Evolutionary conservation across 2,329 filamentous ascomycete species (phyloP).

Genomic region (Fusarium xylarioides): DNA sequence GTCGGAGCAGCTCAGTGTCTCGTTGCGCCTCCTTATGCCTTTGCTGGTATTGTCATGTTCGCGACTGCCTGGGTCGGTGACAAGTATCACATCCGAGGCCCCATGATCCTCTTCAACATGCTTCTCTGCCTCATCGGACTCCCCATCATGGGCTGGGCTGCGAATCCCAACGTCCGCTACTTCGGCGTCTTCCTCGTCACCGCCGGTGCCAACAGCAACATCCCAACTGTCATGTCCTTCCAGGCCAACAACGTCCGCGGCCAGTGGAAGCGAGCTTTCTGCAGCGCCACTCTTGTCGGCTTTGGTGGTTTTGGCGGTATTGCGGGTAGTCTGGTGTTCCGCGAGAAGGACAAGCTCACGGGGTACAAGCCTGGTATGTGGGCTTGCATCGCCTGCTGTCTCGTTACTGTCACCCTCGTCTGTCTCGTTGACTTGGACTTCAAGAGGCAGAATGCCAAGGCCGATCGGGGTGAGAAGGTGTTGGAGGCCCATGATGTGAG

Average conservation of each 20-base stretch:
- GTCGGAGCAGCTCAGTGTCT: slow-evolving; percentile 74
- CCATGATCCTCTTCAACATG: slow-evolving; percentile 72
- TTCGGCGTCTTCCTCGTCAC: slow-evolving; percentile 81
- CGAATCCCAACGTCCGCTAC: slow-evolving; percentile 67
- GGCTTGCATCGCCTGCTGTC: slow-evolving; percentile 61
- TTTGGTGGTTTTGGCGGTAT: slow-evolving; percentile 84
- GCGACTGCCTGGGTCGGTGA: slow-evolving; percentile 71
- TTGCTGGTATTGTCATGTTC: slow-evolving; percentile 72
- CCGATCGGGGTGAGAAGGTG: slow-evolving; percentile 62
- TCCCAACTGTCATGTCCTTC: slow-evolving; percentile 79
- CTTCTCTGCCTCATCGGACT: slow-evolving; percentile 73
- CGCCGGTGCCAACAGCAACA: slow-evolving; percentile 79
- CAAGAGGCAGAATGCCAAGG: slow-evolving; percentile 56
- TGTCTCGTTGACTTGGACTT: slow-evolving; percentile 52
- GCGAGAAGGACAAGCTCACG: slow-evolving; percentile 61
- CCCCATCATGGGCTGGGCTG: slow-evolving; percentile 75
- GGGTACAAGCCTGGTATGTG: slow-evolving; percentile 65
- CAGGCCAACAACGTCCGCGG: slow-evolving; percentile 90
- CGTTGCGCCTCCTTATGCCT: slow-evolving; percentile 73
- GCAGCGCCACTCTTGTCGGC: slow-evolving; percentile 78
- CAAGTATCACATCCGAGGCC: slow-evolving; percentile 71
- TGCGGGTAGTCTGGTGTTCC: slow-evolving; percentile 77
- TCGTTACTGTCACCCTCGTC: slow-evolving; percentile 59
- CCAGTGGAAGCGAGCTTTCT: slow-evolving; percentile 88
- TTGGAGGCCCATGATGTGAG: slow-evolving; percentile 62